These are phyloP conservation scores for Saccharomyces paradoxus DNA, from an alignment of 805 yeast genomes.

Conservation along the genomic window DNA sequence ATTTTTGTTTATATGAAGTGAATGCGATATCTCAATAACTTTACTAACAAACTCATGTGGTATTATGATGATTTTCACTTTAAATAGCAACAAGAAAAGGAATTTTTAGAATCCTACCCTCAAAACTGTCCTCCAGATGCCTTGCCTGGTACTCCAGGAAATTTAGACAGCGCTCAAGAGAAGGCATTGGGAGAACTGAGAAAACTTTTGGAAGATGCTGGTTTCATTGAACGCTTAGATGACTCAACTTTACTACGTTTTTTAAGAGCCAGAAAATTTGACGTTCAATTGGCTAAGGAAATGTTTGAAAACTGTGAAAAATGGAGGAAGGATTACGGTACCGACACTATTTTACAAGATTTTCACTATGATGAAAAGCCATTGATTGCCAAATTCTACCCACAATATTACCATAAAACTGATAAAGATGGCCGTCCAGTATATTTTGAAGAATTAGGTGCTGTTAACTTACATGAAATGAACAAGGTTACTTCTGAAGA, in stretches of 20 bases:
- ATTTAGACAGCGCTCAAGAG: slow-evolving; percentile 61
- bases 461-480: slow-evolving; percentile 84
- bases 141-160: slow-evolving; percentile 76
- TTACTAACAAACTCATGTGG: slow-evolving; percentile 4
- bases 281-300: slow-evolving; percentile 61
- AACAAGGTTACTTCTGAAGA: slow-evolving; percentile 89
- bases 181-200: slow-evolving; percentile 51
- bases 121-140: slow-evolving; percentile 55
- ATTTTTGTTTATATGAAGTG: background rate
- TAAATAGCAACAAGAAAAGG: slow-evolving; percentile 18
- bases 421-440: slow-evolving; percentile 97
- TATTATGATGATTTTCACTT: background rate
- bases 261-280: slow-evolving; percentile 92
- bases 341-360: slow-evolving; percentile 76
- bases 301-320: slow-evolving; percentile 85
- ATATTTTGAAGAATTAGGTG: slow-evolving; percentile 87
- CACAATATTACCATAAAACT: slow-evolving; percentile 95
- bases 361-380: slow-evolving; percentile 93
- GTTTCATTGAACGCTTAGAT: slow-evolving; percentile 72
- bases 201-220: slow-evolving; percentile 48
- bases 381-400: slow-evolving; percentile 79
- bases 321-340: slow-evolving; percentile 85
- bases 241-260: slow-evolving; percentile 80
- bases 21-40: background rate
- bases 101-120: slow-evolving; percentile 51